Base-by-base conservation (phyloP, 495 filamentous ascomycete genomes). In the Melanomma pulvis-pyrius region DNA sequence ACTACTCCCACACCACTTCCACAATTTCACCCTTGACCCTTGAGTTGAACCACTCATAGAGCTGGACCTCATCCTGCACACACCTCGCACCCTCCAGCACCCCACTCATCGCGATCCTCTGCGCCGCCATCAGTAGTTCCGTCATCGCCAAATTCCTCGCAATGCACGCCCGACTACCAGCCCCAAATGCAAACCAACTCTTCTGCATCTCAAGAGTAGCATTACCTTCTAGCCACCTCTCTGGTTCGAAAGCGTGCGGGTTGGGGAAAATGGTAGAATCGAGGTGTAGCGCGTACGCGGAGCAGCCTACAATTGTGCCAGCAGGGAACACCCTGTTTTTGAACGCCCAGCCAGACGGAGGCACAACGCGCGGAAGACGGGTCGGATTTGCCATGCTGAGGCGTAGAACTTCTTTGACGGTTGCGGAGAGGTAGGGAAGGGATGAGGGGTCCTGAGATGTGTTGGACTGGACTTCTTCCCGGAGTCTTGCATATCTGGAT, bases 31-130 rank as follows among this genome's bases (percentile, higher is more conserved):
- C 73, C n/a, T 44, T 59, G 29, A 73, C 61, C 58, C 68, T 74
- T 4, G 75, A 77, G 65, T 83, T 83, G 51, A 85, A 85, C 82
- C 82, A 84, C 63, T 85, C 78, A 51, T 71, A 65, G 29, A 81
- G 76, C 65, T 80, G 76, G 49, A 84, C 78, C 32, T 70, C 59
- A 25, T 78, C 72, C 28, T 73, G 57, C 15, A 75, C 68, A 13
- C 71, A 63, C 39, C 59, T 75, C 2, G 82, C 79, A 11, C 80
- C 81, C 8, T 71, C 64, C 11, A 85, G 69, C 2, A 82, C 65
- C 63, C 77, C 78, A 13, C 62, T 72, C 53, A 76, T 55, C 4
- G 73, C 80, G 30, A 84, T 50, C 24, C 64, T 71, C 50, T 78
- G 51, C 21, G 53, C 39, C 0, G 65, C 54, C 15, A 50, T n/a